Base-by-base conservation (phyloP, 2,329 filamentous ascomycete genomes). In the Lasiodiplodia gonubiensis region DNA sequence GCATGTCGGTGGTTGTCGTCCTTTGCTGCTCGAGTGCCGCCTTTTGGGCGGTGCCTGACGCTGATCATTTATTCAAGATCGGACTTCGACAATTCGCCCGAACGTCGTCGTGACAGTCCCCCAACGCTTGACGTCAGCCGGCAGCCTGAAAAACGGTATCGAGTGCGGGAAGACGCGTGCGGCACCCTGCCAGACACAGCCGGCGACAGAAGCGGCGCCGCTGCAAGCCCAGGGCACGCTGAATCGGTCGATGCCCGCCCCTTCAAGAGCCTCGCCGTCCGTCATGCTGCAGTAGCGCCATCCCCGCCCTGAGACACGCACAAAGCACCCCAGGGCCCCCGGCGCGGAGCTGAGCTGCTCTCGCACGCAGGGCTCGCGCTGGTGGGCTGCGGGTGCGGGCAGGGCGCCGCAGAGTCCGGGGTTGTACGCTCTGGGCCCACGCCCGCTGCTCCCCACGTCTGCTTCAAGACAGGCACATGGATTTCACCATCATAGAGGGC, bases 91-190 rank as follows among this genome's bases (percentile, higher is more conserved):
- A 21, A 23, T 63, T 51, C 46, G 42, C 59, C 42, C 59, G 59
- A 63, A 49, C 59, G 27, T 63, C 59, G 59, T 63, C 46, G 59
- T 51, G 59, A 61, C 59, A 25, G 30, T 39, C 33, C 53, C 39
- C 59, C 59, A 63, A 63, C 59, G 59, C 59, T 66, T 66, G 64
- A 66, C 64, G 64, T 66, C 64, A 66, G 54, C 54, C 64, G 53
- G 64, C 64, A 66, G 64, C 64, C 60, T 35, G 46, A 25, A 51
- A 59, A 63, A 63, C 59, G 59, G 54, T 66, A 66, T 49, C 64
- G 53, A 35, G 52, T 27, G 64, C 64, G 64, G 64, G 64, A 66
- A 51, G 64, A 66, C 64, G 64, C 63, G 63, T 49, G 52, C 64
- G 64, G 64, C 42, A 46, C 59, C 59, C 46, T 51, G 59, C 46